phyloP scores from a whole-genome alignment of 108 stramenopile species.

The Stephanodiscus minutulus region DNA sequence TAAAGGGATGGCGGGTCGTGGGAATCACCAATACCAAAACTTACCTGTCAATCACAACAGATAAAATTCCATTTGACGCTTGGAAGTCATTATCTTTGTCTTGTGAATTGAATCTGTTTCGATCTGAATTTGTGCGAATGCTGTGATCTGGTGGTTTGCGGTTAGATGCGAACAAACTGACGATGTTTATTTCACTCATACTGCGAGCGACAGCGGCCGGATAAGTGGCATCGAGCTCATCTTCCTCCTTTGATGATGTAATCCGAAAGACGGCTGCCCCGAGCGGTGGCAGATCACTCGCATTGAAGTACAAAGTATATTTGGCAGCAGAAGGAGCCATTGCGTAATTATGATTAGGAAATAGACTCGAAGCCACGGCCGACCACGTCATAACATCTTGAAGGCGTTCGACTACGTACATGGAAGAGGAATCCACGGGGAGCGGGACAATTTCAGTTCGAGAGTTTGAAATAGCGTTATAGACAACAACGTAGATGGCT shows the following conservation, averaged over 20 bases:
- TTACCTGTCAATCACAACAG: constrained; percentile 25
- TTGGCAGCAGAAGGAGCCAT: constrained; percentile 22
- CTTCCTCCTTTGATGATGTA: background rate
- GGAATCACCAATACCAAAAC: background rate
- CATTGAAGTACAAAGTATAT: constrained; percentile 39
- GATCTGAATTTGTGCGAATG: background rate
- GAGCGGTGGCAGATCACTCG: constrained; percentile 45
- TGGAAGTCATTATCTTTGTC: constrained; percentile 11
- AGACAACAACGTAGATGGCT: constrained; percentile 72
- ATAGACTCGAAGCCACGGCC: constrained; percentile 11
- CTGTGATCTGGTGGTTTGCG: background rate
- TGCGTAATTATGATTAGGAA: constrained; percentile 45
- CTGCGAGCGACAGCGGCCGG: constrained; percentile 5
- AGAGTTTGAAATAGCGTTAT: constrained; percentile 77
- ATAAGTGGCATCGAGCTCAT: too few relatives aligned
- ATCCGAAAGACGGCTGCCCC: constrained; percentile 52
- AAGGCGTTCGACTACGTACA: constrained; percentile 43
- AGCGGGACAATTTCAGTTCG: constrained; percentile 59
- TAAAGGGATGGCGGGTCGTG: background rate
- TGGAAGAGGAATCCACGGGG: constrained; percentile 56
- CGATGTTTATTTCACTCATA: constrained; percentile 7
- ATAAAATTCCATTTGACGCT: constrained; percentile 36
- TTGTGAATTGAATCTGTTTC: background rate
- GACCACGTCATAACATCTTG: constrained; percentile 22
- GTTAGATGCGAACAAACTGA: background rate